phyloP scores from a whole-genome alignment of 352 stramenopile genomes.

The Thraustochytrium striatum region DNA sequence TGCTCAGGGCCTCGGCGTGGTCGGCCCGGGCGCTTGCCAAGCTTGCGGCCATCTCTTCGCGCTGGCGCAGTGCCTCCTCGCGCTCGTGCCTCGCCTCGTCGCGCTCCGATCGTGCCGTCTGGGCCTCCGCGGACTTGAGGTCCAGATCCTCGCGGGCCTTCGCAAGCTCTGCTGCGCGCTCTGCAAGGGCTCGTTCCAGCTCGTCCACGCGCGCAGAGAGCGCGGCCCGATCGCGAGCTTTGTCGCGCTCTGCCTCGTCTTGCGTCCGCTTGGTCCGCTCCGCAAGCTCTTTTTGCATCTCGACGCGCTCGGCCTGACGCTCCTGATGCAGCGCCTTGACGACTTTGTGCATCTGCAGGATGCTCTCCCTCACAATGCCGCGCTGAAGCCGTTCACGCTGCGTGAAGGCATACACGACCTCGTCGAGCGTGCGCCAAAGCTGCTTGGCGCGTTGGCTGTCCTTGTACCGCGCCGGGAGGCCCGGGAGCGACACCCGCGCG shows the following conservation, averaged over 20 bases:
- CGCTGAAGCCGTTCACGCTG: conserved; percentile 22
- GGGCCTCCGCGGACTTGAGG: background rate
- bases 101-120: conserved; percentile 8
- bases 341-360: background rate
- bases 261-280: background rate
- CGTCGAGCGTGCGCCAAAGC: conserved; percentile 15
- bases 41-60: background rate
- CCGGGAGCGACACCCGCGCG: background rate
- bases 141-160: background rate
- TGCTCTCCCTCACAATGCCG: conserved; percentile 2
- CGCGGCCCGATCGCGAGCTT: background rate
- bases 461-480: background rate
- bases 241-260: background rate
- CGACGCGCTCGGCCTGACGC: background rate
- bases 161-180: conserved; percentile 5
- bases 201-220: background rate
- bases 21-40: background rate
- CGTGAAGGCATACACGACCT: background rate
- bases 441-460: background rate
- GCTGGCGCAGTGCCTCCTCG: background rate
- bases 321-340: background rate
- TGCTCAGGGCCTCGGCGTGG: background rate
- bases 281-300: conserved; percentile 7
- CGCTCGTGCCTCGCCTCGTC: background rate
- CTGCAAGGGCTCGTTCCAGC: background rate